phyloP scores from a whole-genome alignment of 73 alveolate genomes.

The Paramecium caudatum region DNA sequence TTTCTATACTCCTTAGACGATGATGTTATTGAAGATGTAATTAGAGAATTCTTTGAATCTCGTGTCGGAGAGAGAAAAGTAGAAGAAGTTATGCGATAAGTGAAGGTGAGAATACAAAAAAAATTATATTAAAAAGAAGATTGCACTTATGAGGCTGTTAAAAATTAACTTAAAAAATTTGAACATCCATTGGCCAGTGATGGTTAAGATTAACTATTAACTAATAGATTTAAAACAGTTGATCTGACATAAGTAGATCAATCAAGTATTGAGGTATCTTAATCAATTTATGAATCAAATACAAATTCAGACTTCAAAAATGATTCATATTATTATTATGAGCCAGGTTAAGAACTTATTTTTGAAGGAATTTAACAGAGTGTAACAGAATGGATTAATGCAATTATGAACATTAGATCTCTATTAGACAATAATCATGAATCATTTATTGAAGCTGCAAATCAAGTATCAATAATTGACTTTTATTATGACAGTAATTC shows the following conservation, averaged over 20 bases:
- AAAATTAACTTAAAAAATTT: constrained; percentile 4
- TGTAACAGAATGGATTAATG: constrained; percentile 26
- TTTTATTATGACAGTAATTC: not conserved
- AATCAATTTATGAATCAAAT: not conserved
- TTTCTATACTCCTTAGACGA: constrained; percentile 48
- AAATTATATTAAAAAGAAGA: constrained; percentile 3
- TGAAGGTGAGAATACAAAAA: not conserved
- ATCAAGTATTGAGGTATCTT: not conserved
- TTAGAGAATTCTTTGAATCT: constrained; percentile 21
- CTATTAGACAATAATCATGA: constrained; percentile 11
- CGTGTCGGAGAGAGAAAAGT: not conserved
- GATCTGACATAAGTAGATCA: not conserved
- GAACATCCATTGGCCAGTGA: constrained; percentile 41
- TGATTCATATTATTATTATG: constrained; percentile 43
- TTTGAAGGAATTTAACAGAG: not conserved
- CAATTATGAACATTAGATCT: not conserved
- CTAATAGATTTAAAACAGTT: constrained; percentile 9
- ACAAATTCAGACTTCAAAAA: constrained; percentile 1
- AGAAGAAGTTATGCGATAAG: not conserved
- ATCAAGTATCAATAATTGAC: not conserved
- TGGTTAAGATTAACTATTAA: not conserved
- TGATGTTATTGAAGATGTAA: constrained; percentile 7
- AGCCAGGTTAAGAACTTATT: not conserved
- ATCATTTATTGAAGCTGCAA: constrained; percentile 4
- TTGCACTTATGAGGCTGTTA: constrained; percentile 35